Conservation (phyloP, 371 early-diverging fungal species). For the Actinomortierella ambigua region DNA sequence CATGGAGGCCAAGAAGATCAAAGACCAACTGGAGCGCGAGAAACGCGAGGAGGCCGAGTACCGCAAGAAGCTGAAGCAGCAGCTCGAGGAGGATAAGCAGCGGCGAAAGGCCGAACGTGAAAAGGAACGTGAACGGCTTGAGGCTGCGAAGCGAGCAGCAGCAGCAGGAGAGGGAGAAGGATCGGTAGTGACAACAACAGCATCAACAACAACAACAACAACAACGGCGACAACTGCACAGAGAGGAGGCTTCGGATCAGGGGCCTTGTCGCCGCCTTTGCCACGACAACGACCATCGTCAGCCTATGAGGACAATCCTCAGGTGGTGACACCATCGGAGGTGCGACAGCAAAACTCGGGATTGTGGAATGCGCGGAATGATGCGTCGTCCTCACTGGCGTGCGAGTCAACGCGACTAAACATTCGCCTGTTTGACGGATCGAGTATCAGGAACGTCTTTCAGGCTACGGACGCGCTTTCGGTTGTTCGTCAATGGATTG, state of each 20-base stretch:
- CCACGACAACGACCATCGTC: too few species aligned
- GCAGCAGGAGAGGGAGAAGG: background rate
- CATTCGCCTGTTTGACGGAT: constrained; percentile 44
- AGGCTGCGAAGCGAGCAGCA: background rate
- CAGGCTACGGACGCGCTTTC: constrained; percentile 43
- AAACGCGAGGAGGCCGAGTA: constrained; percentile 44
- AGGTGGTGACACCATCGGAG: constrained; percentile 15
- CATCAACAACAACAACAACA: constrained; percentile 2
- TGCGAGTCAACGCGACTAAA: constrained; percentile 39
- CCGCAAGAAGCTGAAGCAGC: constrained; percentile 28
- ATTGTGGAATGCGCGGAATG: constrained; percentile 25
- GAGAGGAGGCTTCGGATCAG: too few species aligned
- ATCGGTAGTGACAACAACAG: constrained; percentile 2
- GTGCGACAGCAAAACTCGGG: constrained; percentile 30
- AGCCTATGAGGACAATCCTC: background rate
- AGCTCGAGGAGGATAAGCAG: constrained; percentile 37
- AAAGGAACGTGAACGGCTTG: constrained; percentile 7
- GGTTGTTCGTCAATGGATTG: constrained; percentile 34
- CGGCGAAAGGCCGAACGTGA: constrained; percentile 32
- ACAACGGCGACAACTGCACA: background rate
- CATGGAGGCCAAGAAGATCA: constrained; percentile 34
- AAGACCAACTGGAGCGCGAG: constrained; percentile 37
- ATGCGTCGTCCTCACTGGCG: constrained; percentile 29
- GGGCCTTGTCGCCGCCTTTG: too few species aligned
- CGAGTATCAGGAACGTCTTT: constrained; percentile 42